Evolutionary conservation across 257 asterid genomes (phyloP).

Genomic region (Solanum phureja): DNA sequence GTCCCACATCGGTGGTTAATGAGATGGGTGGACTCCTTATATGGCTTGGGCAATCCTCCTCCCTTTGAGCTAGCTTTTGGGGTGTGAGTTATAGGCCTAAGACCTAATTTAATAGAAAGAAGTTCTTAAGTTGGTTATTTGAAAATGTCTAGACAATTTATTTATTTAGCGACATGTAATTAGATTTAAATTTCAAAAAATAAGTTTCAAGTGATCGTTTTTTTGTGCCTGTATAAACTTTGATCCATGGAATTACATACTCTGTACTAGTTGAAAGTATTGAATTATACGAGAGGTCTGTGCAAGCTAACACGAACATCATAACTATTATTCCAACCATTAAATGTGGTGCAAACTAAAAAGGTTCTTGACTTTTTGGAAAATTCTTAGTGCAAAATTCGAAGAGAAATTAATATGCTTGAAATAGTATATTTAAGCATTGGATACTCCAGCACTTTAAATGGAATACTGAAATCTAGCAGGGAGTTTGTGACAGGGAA

Average conservation of each 20-base stretch:
- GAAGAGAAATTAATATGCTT: neutral
- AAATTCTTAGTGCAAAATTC: neutral
- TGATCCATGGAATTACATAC: neutral
- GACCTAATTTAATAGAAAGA: too few species aligned
- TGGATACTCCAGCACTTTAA: neutral
- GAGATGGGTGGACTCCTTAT: too few species aligned
- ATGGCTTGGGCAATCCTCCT: too few species aligned
- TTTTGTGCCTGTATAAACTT: neutral
- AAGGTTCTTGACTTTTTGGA: neutral
- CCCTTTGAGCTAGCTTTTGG: too few species aligned
- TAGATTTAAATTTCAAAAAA: neutral
- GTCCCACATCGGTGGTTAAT: too few species aligned
- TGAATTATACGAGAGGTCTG: neutral
- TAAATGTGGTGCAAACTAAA: neutral
- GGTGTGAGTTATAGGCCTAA: too few species aligned
- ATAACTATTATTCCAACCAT: neutral
- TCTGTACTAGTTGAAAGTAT: neutral
- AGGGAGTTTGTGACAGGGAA: neutral
- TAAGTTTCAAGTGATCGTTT: neutral
- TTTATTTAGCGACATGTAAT: neutral
- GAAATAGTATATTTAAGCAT: neutral
- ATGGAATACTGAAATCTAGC: neutral
- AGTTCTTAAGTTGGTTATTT: neutral
- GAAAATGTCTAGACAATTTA: neutral
- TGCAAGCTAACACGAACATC: neutral